Base-by-base conservation (phyloP, 164 flowering plant species). In the Tinospora cordifolia region DNA sequence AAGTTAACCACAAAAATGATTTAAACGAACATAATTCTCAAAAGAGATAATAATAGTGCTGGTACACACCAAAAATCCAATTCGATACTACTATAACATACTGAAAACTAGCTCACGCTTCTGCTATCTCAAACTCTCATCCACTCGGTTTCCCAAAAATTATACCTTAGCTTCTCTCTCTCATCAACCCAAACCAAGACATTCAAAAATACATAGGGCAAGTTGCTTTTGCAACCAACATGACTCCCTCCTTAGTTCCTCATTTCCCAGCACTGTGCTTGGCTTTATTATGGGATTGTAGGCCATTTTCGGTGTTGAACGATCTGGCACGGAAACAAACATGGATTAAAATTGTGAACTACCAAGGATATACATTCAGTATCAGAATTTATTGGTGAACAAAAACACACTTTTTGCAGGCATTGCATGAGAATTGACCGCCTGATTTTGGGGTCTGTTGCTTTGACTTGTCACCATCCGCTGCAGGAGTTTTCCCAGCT, bases 401-500 rank as follows among this genome's bases (percentile, higher is more conserved):
- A 51, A 21, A 15, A 30, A 51, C 60, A 3, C 21, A 86, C 92
- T 81, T 83, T 80, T 62, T 80, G 78, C 93, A 87, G 49, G 82
- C 41, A 44, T 78, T 78, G 87, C 96, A 88, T 19, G 80, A 0
- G 44, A 79, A 65, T 36, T 80, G 75, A 21, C 83, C 81, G n/a
- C 68, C 80, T 8, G 91, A 77, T 73, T 81, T 84, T n/a, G 85
- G 85, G 69, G 85, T 74, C 71, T 84, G 87, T 76, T 81, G 85
- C 75, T 83, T 89, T 17, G 82, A 51, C 78, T 80, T 82, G 62
- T 77, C 84, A 26, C 11, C 69, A 68, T 73, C 77, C 8, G 82
- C 84, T 47, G 77, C n/a, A n/a, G n/a, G 73, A 11, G 80, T 74
- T 72, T 86, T 88, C 7, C 77, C 89, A 66, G 73, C 81, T 66